These are phyloP conservation scores for Lolium rigidum DNA, from an alignment of 176 grass and related monocot genomes.

Conservation along the genomic window DNA sequence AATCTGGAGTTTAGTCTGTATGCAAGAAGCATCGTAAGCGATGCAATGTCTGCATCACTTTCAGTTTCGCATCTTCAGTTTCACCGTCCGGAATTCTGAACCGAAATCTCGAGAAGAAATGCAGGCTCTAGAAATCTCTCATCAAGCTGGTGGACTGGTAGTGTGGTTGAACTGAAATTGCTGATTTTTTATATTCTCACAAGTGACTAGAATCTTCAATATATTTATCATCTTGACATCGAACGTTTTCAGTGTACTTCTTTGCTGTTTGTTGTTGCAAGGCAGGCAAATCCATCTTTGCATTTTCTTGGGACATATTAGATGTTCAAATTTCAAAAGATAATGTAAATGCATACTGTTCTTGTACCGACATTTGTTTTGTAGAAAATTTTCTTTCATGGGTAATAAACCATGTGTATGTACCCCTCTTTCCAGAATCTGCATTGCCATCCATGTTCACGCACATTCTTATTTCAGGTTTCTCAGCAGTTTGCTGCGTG, in stretches of 20 bases:
- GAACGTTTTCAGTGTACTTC: not conserved
- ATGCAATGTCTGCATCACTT: not conserved
- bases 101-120: not conserved
- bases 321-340: not conserved
- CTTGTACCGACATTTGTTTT: not conserved
- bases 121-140: not conserved
- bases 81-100: not conserved
- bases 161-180: not conserved
- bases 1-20: not conserved
- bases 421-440: not conserved
- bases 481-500: slow-evolving; percentile 12
- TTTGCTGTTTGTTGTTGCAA: not conserved
- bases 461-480: slow-evolving; percentile 18
- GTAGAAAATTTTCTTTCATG: not conserved
- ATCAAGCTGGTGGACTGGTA: not conserved
- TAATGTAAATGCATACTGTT: not conserved
- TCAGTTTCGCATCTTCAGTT: not conserved
- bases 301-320: not conserved
- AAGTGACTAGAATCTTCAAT: not conserved
- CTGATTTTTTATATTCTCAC: not conserved
- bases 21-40: not conserved
- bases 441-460: not conserved
- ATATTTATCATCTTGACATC: not conserved
- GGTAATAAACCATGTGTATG: not conserved
- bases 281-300: not conserved